Evolutionary conservation across 139 green algal species (phyloP).

Genomic region (Asterochloris erici): DNA sequence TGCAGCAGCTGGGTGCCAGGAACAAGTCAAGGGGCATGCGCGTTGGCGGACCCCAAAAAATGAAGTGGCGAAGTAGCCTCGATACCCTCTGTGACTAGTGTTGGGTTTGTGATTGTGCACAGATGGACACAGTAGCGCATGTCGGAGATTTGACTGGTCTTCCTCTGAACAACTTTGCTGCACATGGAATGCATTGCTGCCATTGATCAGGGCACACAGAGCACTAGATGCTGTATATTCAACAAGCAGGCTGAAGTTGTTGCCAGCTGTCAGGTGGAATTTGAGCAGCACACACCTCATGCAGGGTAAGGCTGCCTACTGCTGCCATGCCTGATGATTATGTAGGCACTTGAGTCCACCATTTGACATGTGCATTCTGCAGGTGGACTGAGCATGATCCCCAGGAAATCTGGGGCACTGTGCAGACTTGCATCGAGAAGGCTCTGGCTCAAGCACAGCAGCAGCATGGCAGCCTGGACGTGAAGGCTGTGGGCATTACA

Average conservation of each 20-base stretch:
- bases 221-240: conserved; percentile 84
- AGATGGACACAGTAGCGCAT: background rate
- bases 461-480: conserved; percentile 18
- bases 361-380: background rate
- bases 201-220: conserved; percentile 94
- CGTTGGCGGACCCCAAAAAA: too few species aligned
- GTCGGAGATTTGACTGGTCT: background rate
- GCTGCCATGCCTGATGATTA: background rate
- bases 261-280: conserved; percentile 62
- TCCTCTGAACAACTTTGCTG: background rate
- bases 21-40: too few species aligned
- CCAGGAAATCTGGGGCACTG: conserved; percentile 66
- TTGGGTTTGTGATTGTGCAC: too few species aligned
- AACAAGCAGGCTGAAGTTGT: conserved; percentile 49
- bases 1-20: too few species aligned
- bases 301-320: conserved; percentile 52
- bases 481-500: conserved; percentile 80
- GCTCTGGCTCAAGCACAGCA: conserved; percentile 41
- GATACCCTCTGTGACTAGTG: too few species aligned
- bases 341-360: background rate
- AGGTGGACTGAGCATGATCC: conserved; percentile 97
- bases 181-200: conserved; percentile 46
- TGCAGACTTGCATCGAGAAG: conserved; percentile 58
- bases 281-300: conserved; percentile 69
- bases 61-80: too few species aligned